Evolutionary conservation across 345 rosid genomes (phyloP), one percentile per base, ranked within the genome.

Genomic region (Gossypium ekmanianum): DNA sequence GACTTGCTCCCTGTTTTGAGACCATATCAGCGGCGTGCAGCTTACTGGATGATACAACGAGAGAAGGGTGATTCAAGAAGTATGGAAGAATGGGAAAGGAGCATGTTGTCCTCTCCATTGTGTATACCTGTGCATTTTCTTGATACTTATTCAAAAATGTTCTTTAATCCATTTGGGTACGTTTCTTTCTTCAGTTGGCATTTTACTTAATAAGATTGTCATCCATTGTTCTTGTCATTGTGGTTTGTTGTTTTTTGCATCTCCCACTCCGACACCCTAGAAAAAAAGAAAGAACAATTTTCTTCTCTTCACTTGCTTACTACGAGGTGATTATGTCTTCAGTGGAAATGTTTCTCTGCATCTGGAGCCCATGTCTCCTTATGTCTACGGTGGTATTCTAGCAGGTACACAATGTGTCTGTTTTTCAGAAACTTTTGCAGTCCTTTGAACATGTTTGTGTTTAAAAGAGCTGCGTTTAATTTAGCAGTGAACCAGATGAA

Each of bases 11-110:
- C 96, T 73, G 84, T 83, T 55, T 82, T 94, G 73, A 89, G 97
- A 84, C 96, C 98, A 52, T 94, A 94, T 84, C 98, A 92, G 78
- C 91, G 90, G 9, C 96, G 98, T 71, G 98, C 98, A 48, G 98
- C 89, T 67, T 81, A 86, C 76, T 94, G 98, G 98, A 94, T 94
- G 98, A 89, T 92, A 71, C 88, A 89, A 72, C 82, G 85, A 81
- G 98, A 94, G 89, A 91, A 85, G 84, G 89, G 93, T 73, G 83
- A 78, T 79, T 84, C 80, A 56, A 78, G 79, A 74, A 81, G 56
- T 67, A 79, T 61, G 72, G 81, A 52, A 64, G 79, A 75, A 54
- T 79, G 58, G 74, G 86, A 84, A 80, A 80, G 76, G 74, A 81
- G 61, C 79, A 86, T 79, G 62, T 80, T 82, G 74, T 80, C 79